Evolutionary conservation across 2,329 filamentous ascomycete genomes (phyloP).

Genomic region (Aspergillus novoparasiticus): DNA sequence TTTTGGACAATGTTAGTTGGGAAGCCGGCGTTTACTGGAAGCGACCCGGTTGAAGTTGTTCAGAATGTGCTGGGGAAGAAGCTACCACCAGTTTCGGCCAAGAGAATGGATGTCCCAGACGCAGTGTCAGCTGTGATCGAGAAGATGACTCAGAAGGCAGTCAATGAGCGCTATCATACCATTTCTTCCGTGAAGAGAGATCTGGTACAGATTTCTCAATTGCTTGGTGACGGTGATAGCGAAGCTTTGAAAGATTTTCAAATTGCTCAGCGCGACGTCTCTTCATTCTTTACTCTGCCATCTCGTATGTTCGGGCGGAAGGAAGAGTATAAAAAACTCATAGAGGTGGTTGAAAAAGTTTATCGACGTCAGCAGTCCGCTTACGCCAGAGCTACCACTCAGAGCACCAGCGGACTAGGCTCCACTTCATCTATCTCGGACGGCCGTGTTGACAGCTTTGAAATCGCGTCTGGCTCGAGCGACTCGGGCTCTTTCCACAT

Average conservation of each 20-base stretch:
- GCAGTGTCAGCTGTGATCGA: conserved; percentile 80
- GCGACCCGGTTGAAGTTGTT: conserved; percentile 83
- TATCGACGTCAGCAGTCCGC: conserved; percentile 62
- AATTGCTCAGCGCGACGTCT: conserved; percentile 82
- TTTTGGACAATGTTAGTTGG: conserved; percentile 87
- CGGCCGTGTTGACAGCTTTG: conserved; percentile 49
- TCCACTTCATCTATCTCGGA: conserved; percentile 58
- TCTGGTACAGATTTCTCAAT: conserved; percentile 70
- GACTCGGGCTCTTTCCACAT: conserved; percentile 53
- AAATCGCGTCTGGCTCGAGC: conserved; percentile 57
- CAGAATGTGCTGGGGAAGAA: conserved; percentile 82
- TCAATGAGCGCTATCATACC: conserved; percentile 86
- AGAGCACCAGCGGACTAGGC: conserved; percentile 48
- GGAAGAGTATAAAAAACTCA: conserved; percentile 69
- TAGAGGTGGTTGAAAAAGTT: conserved; percentile 75
- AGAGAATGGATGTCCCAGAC: conserved; percentile 82
- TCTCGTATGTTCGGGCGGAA: conserved; percentile 78
- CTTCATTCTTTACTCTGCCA: conserved; percentile 88
- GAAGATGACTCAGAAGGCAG: conserved; percentile 88
- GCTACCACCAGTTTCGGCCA: conserved; percentile 73
- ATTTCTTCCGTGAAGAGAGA: conserved; percentile 84
- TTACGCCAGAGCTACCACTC: conserved; percentile 33
- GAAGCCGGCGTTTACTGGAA: conserved; percentile 76
- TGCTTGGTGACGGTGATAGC: conserved; percentile 74
- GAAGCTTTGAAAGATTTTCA: conserved; percentile 71